Percentiles rank a stretch among this genome's conserved stretches.
These are phyloP conservation scores for Aureobasidium subglaciale DNA, from an alignment of 2,329 filamentous ascomycete genomes.

Conservation along the genomic window DNA sequence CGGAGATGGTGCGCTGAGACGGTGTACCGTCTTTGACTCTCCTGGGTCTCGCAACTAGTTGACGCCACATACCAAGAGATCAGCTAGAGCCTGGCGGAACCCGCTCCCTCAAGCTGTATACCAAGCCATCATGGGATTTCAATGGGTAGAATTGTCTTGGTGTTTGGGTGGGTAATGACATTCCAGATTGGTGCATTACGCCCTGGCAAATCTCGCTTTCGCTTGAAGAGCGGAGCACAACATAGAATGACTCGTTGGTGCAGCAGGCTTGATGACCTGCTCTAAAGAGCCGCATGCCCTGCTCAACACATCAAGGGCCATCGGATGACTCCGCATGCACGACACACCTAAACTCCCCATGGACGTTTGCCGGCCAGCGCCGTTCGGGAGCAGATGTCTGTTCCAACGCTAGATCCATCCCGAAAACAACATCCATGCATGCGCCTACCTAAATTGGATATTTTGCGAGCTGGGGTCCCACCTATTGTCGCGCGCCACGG, in stretches of 20 bases:
- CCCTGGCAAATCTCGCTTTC: too few species aligned
- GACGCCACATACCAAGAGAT: background rate
- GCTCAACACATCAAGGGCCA: background rate
- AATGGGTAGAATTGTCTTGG: background rate
- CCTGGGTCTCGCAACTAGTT: background rate
- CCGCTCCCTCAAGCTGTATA: background rate
- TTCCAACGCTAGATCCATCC: background rate
- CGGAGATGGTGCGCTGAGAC: background rate
- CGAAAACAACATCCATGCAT: background rate
- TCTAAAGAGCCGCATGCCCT: background rate
- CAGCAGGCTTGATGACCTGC: background rate
- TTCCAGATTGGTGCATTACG: background rate
- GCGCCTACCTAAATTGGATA: slow-evolving; percentile 31
- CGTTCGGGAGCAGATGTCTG: background rate
- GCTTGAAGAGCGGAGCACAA: background rate
- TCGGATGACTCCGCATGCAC: slow-evolving; percentile 1
- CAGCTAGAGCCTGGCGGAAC: background rate
- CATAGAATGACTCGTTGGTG: background rate
- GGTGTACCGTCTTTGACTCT: background rate
- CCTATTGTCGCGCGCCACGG: slow-evolving; percentile 22
- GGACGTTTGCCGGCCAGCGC: background rate
- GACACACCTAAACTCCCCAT: background rate
- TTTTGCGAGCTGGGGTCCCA: slow-evolving; percentile 34
- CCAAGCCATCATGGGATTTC: background rate
- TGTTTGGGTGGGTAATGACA: background rate